A percentile compares a stretch with the other conserved stretches of the same genome.
Evolutionary conservation across 805 yeast species (phyloP).

Genomic region (Wickerhamiella qilinensis): DNA sequence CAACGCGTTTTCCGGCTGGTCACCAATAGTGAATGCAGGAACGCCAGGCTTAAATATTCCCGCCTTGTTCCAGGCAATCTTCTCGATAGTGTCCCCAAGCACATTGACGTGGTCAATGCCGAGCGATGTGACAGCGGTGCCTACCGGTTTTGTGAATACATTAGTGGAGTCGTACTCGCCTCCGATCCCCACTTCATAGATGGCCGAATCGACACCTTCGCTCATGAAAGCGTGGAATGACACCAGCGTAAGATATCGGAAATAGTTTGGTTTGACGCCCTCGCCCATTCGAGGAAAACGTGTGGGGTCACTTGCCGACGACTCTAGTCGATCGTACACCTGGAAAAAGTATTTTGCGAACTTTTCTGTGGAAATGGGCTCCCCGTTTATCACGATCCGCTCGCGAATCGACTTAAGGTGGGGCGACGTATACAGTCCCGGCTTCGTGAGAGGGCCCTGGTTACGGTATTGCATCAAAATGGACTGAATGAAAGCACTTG

Average conservation of each 20-base stretch:
- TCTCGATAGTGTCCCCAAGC: slow-evolving; percentile 73
- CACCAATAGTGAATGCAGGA: slow-evolving; percentile 48
- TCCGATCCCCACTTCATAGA: slow-evolving; percentile 96
- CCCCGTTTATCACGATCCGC: slow-evolving; percentile 73
- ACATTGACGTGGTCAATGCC: slow-evolving; percentile 86
- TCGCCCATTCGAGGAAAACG: slow-evolving; percentile 60
- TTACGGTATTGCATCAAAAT: slow-evolving; percentile 50
- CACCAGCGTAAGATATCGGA: slow-evolving; percentile 73
- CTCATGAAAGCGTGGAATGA: slow-evolving; percentile 81
- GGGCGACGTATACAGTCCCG: slow-evolving; percentile 93
- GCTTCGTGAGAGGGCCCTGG: slow-evolving; percentile 31
- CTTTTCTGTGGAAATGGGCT: slow-evolving; percentile 62
- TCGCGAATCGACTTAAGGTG: slow-evolving; percentile 89
- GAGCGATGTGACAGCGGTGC: slow-evolving; percentile 68
- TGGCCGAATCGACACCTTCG: slow-evolving; percentile 86
- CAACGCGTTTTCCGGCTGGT: slow-evolving; percentile 36
- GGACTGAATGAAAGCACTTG: slow-evolving; percentile 84
- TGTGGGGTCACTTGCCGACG: slow-evolving; percentile 36
- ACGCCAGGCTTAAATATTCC: slow-evolving; percentile 68
- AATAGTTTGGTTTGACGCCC: slow-evolving; percentile 77
- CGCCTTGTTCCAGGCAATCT: slow-evolving; percentile 91
- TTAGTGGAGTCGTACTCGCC: slow-evolving; percentile 97
- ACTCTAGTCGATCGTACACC: slow-evolving; percentile 70
- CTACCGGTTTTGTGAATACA: slow-evolving; percentile 60
- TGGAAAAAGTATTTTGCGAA: slow-evolving; percentile 87